phyloP scores from a whole-genome alignment of 1,284 basidiomycete genomes.

The Pholiota adiposa region DNA sequence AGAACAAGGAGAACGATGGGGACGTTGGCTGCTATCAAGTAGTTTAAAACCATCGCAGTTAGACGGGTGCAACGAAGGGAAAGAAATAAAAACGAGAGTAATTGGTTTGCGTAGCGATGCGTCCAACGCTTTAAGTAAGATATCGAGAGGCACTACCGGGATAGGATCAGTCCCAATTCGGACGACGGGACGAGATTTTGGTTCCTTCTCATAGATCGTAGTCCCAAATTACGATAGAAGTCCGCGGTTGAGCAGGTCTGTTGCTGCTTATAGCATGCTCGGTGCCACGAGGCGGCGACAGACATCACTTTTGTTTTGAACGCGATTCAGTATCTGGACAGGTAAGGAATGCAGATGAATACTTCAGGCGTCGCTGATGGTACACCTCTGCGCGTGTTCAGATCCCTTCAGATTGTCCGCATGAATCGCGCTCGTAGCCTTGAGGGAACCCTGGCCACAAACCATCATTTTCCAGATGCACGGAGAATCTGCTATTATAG shows the following conservation, averaged over 20 bases:
- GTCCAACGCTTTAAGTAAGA: slow-evolving; percentile 33
- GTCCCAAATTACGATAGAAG: slow-evolving; percentile 36
- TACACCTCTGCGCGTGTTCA: slow-evolving; percentile 16
- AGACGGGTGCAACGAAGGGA: slow-evolving; percentile 19
- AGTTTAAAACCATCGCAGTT: slow-evolving; percentile 30
- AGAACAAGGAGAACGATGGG: slow-evolving; percentile 34
- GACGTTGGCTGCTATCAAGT: slow-evolving; percentile 34
- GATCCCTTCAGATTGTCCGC: slow-evolving; percentile 26
- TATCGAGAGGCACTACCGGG: slow-evolving; percentile 29
- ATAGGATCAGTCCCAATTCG: slow-evolving; percentile 42
- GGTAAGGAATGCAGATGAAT: slow-evolving; percentile 22
- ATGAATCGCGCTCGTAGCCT: slow-evolving; percentile 25
- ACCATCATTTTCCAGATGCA: slow-evolving; percentile 22
- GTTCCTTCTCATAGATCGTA: slow-evolving; percentile 33
- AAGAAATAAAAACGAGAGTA: slow-evolving; percentile 23
- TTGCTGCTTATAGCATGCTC: slow-evolving; percentile 28
- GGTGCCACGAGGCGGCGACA: slow-evolving; percentile 39
- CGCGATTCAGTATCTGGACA: slow-evolving; percentile 15
- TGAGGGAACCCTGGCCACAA: slow-evolving; percentile 9
- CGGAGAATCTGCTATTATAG: slow-evolving; percentile 28
- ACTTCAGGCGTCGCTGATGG: slow-evolving; percentile 13
- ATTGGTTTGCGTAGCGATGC: slow-evolving; percentile 21
- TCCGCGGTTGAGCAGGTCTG: slow-evolving; percentile 39
- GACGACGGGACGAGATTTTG: slow-evolving; percentile 34
- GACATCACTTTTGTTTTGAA: slow-evolving; percentile 33